Evolutionary conservation across 495 filamentous ascomycete genomes (phyloP), one percentile per base, ranked within the genome.

Genomic region (Echria macrotheca): DNA sequence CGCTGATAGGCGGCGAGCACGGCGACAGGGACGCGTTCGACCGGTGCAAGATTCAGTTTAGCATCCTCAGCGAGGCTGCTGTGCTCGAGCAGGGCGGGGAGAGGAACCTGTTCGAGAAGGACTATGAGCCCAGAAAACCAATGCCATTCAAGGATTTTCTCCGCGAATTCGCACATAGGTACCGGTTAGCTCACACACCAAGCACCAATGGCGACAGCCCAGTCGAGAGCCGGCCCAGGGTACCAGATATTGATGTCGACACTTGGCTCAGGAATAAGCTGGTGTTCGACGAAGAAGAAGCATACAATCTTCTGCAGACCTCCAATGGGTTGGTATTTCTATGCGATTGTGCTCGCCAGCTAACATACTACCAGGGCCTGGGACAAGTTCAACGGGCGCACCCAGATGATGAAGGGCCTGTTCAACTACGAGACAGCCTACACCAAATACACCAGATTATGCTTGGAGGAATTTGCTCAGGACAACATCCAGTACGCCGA

Each of bases 331-430:
- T 24, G 44, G 60, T 52, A n/a, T 17, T 15, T 2, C n/a, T 33
- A n/a, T 19, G 14, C 14, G 18, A 19, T 28, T n/a, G n/a, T n/a
- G n/a, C n/a, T n/a, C n/a, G n/a, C n/a, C n/a, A n/a, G n/a, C 47
- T 58, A 29, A 57, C 35, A 14, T n/a, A 1, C 11, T 1, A 12
- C n/a, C 44, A 79, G 75, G 2, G 73, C 76, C 33, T 80, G 76
- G 76, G 66, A 75, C 31, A 70, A 69, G 44, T 80, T 80, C 50
- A 75, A 77, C 52, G 64, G 65, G 24, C 67, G 76, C 4, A 80
- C 77, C 19, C 72, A 74, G 45, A 77, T 80, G 74, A 78, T 80
- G 75, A 80, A 80, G 48, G 77, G 77, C 0, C 56, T 80, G n/a
- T 78, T 79, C 62, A 77, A 75, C 44, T 80, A 80, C 39, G 67